Evolutionary conservation across 192 early-diverging fungal species (phyloP).

Genomic region (Coemansia sp.): DNA sequence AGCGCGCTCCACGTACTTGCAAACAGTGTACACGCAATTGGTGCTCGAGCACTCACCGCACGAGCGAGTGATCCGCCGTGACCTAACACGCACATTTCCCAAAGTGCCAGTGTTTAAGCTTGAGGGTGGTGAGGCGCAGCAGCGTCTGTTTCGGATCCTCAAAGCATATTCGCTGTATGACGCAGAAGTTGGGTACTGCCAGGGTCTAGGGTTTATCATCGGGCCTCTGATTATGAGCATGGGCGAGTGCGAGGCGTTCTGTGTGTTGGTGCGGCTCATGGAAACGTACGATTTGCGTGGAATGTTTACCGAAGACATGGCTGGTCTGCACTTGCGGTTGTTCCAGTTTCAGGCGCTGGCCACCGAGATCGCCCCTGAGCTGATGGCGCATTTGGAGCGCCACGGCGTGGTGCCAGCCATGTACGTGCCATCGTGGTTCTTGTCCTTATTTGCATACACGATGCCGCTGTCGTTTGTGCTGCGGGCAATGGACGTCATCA

Average conservation of each 20-base stretch:
- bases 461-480: slow-evolving; percentile 88
- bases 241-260: slow-evolving; percentile 92
- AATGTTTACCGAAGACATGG: slow-evolving; percentile 93
- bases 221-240: slow-evolving; percentile 93
- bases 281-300: slow-evolving; percentile 87
- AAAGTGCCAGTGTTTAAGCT: slow-evolving; percentile 80
- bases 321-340: slow-evolving; percentile 84
- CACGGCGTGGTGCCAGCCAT: slow-evolving; percentile 77
- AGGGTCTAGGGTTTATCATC: slow-evolving; percentile 93
- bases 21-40: slow-evolving; percentile 79
- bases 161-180: slow-evolving; percentile 96
- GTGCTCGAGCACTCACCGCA: slow-evolving; percentile 71
- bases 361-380: slow-evolving; percentile 69
- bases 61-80: slow-evolving; percentile 89
- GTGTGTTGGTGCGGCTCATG: slow-evolving; percentile 93
- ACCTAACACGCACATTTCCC: slow-evolving; percentile 92
- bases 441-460: slow-evolving; percentile 95
- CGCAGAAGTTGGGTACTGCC: slow-evolving; percentile 94
- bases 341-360: slow-evolving; percentile 84
- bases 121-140: slow-evolving; percentile 82
- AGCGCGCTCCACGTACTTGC: slow-evolving; percentile 75
- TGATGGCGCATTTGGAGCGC: slow-evolving; percentile 72
- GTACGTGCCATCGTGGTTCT: slow-evolving; percentile 97
- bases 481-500: slow-evolving; percentile 89
- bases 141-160: slow-evolving; percentile 79